Conservation (phyloP, 2,329 filamentous ascomycete genomes). For the Pseudomassariella vexata region DNA sequence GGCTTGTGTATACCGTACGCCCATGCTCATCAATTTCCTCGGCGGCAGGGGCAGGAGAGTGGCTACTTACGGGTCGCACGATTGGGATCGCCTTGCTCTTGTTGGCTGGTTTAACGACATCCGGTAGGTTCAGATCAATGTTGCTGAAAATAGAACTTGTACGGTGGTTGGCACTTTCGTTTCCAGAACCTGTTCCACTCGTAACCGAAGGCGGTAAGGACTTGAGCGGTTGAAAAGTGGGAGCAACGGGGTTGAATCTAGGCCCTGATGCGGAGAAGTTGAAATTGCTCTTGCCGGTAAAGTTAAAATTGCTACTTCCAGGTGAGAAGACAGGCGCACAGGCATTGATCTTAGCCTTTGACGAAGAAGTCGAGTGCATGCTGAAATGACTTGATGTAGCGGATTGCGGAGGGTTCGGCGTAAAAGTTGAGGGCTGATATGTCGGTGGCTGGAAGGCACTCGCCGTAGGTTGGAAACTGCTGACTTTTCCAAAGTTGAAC, state of each 20-base stretch:
- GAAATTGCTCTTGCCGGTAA: constrained; percentile 53
- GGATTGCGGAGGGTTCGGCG: constrained; percentile 26
- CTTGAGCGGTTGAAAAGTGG: constrained; percentile 63
- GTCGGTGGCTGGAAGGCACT: constrained; percentile 41
- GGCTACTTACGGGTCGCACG: constrained; percentile 54
- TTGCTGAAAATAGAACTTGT: constrained; percentile 61
- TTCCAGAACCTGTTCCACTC: constrained; percentile 37
- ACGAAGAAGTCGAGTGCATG: constrained; percentile 30
- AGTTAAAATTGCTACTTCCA: constrained; percentile 54
- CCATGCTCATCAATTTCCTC: constrained; percentile 51
- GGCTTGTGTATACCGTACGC: constrained; percentile 58
- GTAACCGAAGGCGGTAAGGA: constrained; percentile 41
- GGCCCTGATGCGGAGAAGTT: constrained; percentile 62
- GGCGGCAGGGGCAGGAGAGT: constrained; percentile 18
- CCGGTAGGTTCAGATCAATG: constrained; percentile 56
- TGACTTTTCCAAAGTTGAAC: constrained; percentile 44
- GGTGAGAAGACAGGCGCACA: constrained; percentile 68
- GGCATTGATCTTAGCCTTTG: constrained; percentile 55
- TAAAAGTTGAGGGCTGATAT: constrained; percentile 34
- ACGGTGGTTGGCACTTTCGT: constrained; percentile 34
- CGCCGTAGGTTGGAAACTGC: constrained; percentile 15
- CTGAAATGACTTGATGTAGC: constrained; percentile 34
- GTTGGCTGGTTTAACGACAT: constrained; percentile 60
- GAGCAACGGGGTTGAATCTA: constrained; percentile 71
- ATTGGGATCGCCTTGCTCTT: constrained; percentile 83